phyloP scores from a whole-genome alignment of 306 rosid species.

The Quercus bicolor region DNA sequence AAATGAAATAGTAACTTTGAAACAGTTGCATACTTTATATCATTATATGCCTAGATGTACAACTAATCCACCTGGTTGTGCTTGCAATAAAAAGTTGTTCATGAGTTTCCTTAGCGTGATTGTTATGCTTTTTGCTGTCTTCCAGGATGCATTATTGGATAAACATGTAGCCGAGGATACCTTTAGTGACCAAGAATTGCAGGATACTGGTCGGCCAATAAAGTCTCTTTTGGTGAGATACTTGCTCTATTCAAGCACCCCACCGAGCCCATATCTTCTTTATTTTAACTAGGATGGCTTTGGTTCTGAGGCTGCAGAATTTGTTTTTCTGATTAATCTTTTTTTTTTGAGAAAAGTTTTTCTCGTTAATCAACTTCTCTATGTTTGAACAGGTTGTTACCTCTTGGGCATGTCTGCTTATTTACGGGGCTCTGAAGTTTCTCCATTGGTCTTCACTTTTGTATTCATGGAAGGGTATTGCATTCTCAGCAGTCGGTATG shows the following conservation, averaged over 20 bases:
- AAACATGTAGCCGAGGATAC: slow-evolving; percentile 68
- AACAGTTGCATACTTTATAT: background rate
- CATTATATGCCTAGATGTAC: background rate
- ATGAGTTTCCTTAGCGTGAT: background rate
- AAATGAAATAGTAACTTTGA: background rate
- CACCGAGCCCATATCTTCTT: background rate
- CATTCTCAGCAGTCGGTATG: slow-evolving; percentile 51
- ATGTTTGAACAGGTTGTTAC: slow-evolving; percentile 57
- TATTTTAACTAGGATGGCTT: background rate
- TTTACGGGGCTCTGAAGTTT: slow-evolving; percentile 58
- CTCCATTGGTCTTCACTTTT: slow-evolving; percentile 65
- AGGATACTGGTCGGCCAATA: slow-evolving; percentile 52
- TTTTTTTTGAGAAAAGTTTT: background rate
- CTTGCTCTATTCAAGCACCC: slow-evolving; percentile 1
- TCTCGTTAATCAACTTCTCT: slow-evolving; percentile 4
- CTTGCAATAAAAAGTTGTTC: background rate
- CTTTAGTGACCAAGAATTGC: slow-evolving; percentile 61
- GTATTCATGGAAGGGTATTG: slow-evolving; percentile 85
- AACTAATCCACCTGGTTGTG: slow-evolving; percentile 4
- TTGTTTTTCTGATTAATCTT: background rate
- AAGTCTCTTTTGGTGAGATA: slow-evolving; percentile 81
- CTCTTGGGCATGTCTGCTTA: slow-evolving; percentile 65
- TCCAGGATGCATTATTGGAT: slow-evolving; percentile 83
- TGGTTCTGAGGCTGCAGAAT: background rate
- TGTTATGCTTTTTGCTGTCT: slow-evolving; percentile 6